phyloP scores from a whole-genome alignment of 2,329 filamentous ascomycete genomes.

The Grosmannia serpens region DNA sequence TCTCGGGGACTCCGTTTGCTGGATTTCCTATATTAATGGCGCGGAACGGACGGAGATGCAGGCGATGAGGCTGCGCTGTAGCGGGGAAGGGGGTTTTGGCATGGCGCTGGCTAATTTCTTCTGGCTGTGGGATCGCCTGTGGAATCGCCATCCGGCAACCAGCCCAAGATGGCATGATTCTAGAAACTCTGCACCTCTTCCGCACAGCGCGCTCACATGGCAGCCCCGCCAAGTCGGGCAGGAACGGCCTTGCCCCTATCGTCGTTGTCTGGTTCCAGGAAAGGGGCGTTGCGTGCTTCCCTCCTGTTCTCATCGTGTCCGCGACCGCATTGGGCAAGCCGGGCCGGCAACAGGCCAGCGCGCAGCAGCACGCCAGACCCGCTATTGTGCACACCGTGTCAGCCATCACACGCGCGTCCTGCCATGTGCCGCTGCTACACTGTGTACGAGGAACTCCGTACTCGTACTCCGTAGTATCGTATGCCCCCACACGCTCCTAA shows the following conservation, averaged over 20 bases:
- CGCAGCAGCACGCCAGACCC: background rate
- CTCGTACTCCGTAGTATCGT: background rate
- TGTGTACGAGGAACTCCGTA: background rate
- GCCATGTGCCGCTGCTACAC: background rate
- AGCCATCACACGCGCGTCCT: background rate
- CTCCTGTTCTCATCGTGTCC: background rate
- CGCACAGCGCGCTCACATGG: background rate
- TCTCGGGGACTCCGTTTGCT: background rate
- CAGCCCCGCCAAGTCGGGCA: background rate
- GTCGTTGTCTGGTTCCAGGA: no score
- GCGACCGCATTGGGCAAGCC: background rate
- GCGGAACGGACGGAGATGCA: background rate
- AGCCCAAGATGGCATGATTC: background rate
- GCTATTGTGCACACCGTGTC: background rate
- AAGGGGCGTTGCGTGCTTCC: background rate
- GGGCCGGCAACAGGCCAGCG: background rate
- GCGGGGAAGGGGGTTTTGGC: no score
- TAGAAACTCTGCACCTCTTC: background rate
- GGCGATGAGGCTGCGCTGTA: background rate
- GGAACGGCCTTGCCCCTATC: background rate
- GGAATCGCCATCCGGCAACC: no score
- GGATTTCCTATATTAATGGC: background rate
- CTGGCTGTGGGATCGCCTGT: no score
- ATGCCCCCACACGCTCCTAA: background rate
- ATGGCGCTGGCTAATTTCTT: no score